These are phyloP conservation scores for Fusarium sp. DNA, from an alignment of 2,329 filamentous ascomycete species.

Conservation along the genomic window DNA sequence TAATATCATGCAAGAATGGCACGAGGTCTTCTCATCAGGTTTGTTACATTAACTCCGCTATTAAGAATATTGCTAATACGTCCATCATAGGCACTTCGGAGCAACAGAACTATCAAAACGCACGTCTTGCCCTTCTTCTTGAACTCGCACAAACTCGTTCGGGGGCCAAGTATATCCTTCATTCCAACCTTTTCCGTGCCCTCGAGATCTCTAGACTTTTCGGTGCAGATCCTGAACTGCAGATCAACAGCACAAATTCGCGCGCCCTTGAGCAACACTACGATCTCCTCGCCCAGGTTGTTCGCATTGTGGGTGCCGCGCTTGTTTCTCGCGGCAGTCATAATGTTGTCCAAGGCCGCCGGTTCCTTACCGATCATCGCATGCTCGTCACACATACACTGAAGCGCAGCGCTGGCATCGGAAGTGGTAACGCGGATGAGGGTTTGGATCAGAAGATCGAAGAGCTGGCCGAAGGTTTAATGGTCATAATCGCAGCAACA, in stretches of 20 bases:
- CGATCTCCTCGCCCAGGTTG: conserved; percentile 79
- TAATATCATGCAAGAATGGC: conserved; percentile 78
- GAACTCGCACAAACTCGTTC: conserved; percentile 83
- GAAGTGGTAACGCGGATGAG: conserved; percentile 55
- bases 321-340: conserved; percentile 84
- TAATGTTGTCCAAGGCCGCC: conserved; percentile 81
- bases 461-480: conserved; percentile 85
- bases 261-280: conserved; percentile 84
- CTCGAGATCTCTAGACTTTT: conserved; percentile 88
- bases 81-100: conserved; percentile 52
- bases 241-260: conserved; percentile 77
- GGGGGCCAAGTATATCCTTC: conserved; percentile 89
- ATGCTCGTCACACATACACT: conserved; percentile 88
- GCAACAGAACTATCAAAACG: conserved; percentile 67
- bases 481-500: conserved; percentile 83
- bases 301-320: conserved; percentile 84
- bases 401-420: conserved; percentile 87
- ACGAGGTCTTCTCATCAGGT: conserved; percentile 66
- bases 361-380: conserved; percentile 85
- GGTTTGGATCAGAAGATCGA: conserved; percentile 70
- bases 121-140: conserved; percentile 83
- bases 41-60: conserved; percentile 43
- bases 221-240: conserved; percentile 89
- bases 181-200: conserved; percentile 86
- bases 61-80: conserved; percentile 22